These are phyloP conservation scores for Fusarium sp. DNA, from an alignment of 2,329 filamentous ascomycete species.

Conservation along the genomic window DNA sequence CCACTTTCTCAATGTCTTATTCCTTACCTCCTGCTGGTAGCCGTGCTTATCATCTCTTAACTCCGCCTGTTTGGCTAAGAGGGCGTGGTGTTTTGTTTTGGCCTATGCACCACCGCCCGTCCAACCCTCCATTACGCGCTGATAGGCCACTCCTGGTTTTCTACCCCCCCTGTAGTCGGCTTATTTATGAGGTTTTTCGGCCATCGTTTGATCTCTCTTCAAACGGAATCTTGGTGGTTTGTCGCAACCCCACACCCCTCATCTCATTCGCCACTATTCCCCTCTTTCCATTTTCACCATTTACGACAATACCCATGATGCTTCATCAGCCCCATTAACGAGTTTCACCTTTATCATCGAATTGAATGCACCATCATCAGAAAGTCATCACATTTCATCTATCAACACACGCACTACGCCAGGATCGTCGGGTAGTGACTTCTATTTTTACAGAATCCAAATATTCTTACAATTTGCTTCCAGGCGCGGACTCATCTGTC, in stretches of 20 bases:
- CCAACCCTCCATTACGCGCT: constrained; percentile 31
- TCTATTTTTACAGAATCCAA: constrained; percentile 42
- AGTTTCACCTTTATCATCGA: constrained; percentile 18
- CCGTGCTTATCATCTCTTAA: constrained; percentile 9
- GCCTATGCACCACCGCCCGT: constrained; percentile 8
- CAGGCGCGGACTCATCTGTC: constrained; percentile 40
- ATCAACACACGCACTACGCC: constrained; percentile 40
- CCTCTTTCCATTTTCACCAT: constrained; percentile 1
- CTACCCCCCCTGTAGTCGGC: background rate
- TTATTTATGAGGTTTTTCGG: constrained; percentile 36
- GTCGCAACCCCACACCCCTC: constrained; percentile 26
- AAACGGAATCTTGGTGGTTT: constrained; percentile 38
- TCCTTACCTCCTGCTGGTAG: background rate
- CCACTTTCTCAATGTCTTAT: constrained; percentile 7
- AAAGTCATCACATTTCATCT: constrained; percentile 37
- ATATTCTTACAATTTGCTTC: constrained; percentile 46
- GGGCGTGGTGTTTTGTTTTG: constrained; percentile 24
- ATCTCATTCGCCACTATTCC: constrained; percentile 33
- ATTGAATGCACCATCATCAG: constrained; percentile 14
- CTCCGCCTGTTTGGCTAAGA: constrained; percentile 2
- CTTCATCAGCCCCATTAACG: constrained; percentile 11
- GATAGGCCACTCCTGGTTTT: constrained; percentile 19
- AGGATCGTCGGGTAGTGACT: constrained; percentile 28
- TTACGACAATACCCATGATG: constrained; percentile 18
- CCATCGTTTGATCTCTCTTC: constrained; percentile 22